Evolutionary conservation across 2,329 filamentous ascomycete species (phyloP).

Genomic region (Microsporum ferrugineum): DNA sequence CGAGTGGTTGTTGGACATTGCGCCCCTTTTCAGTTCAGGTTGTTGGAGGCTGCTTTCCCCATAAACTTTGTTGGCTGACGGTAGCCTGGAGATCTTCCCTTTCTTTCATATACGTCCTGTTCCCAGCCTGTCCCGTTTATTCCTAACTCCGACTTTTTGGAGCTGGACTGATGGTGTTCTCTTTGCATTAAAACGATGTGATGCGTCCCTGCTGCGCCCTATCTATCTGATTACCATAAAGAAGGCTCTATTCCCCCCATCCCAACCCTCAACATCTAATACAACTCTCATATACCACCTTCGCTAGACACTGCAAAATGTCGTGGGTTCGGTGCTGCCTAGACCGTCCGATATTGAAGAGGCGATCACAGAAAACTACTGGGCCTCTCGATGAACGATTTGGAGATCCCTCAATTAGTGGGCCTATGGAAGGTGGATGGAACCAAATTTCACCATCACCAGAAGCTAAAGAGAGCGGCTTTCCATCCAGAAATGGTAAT

Average conservation of each 20-base stretch:
- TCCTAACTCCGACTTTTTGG: background rate
- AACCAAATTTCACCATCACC: conserved; percentile 11
- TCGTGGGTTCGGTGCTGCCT: conserved; percentile 11
- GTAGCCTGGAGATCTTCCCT: conserved; percentile 1
- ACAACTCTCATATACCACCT: background rate
- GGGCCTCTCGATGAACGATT: conserved; percentile 13
- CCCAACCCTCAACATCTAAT: background rate
- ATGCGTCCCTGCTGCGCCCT: background rate
- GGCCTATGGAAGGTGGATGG: conserved; percentile 16
- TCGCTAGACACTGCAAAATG: background rate
- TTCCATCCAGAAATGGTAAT: background rate
- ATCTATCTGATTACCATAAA: background rate
- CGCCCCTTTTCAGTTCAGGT: background rate
- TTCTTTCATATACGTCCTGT: background rate
- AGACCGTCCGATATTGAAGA: conserved; percentile 11
- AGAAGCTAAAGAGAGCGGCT: background rate
- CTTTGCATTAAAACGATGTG: background rate
- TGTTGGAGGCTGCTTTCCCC: background rate
- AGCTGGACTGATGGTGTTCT: background rate
- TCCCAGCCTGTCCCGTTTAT: background rate
- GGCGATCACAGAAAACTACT: conserved; percentile 10
- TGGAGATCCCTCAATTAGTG: conserved; percentile 13
- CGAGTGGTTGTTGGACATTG: background rate
- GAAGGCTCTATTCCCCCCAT: background rate
- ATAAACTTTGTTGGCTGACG: background rate